Evolutionary conservation across 352 stramenopile genomes (phyloP), one percentile per base, ranked within the genome.

Genomic region (Phytophthora pluvialis): DNA sequence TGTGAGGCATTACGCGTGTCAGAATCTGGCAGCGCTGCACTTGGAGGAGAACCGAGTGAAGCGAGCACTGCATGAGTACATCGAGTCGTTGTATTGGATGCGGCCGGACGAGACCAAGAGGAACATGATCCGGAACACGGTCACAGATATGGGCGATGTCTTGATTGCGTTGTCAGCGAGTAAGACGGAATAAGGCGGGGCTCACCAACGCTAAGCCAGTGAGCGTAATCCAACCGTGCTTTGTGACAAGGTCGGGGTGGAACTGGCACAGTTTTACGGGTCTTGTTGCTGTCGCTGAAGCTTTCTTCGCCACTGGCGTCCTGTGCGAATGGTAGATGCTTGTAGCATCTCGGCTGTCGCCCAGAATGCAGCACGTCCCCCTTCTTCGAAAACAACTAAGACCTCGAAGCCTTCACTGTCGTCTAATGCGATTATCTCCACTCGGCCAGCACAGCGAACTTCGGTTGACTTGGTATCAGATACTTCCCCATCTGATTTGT

Each of bases 11-110:
- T 91, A 88, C 21, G 78, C 82, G 36, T 83, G 75, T 44, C 64
- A 89, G 36, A 89, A 91, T 56, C 55, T 91, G n/a, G 84, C 82
- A 1, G 76, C 75, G 21, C 42, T 90, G 55, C 72, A 91, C 47
- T 60, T 91, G 16, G 79, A 88, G 32, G 73, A 91, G 35, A 74
- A 91, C 47, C 79, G 78, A 3, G 67, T 91, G 11, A 89, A 90
- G 47, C 59, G 60, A 3, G 82, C 84, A 12, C 60, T 93, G 35
- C 82, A 91, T 49, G 72, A 90, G 45, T 93, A 93, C 58, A 93
- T 93, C 38, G 77, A 91, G 46, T 73, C 82, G 29, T 68, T 93
- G 60, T 78, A 86, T 44, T 93, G 84, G 84, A 88, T 91, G 79
- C 36, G 52, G 4, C 54, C 72, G 1, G 75, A 89, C 10, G 84